phyloP scores from a whole-genome alignment of 2,329 filamentous ascomycete species.

The Neofusicoccum sp. region DNA sequence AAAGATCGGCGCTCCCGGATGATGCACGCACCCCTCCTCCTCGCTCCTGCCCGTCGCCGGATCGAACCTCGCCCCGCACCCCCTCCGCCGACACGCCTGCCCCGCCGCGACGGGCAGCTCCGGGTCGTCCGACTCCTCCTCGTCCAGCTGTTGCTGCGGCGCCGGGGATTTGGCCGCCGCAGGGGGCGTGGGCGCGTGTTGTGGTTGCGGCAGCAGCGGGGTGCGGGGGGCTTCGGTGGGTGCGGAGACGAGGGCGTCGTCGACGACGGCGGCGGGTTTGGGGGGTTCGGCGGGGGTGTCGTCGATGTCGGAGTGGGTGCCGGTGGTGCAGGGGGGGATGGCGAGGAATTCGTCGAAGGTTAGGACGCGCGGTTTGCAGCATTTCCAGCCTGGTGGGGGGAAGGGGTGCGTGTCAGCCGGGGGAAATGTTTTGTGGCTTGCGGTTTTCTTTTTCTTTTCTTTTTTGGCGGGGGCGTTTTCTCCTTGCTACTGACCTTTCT shows the following conservation, averaged over 20 bases:
- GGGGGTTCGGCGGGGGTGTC: constrained; percentile 56
- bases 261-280: constrained; percentile 32
- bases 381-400: constrained; percentile 80
- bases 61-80: constrained; percentile 58
- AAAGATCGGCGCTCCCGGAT: constrained; percentile 89
- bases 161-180: constrained; percentile 20
- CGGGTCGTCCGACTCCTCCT: constrained; percentile 56
- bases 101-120: constrained; percentile 79
- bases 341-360: constrained; percentile 97
- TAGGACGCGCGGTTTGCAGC: constrained; percentile 93
- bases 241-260: constrained; percentile 12
- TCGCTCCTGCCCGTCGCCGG: constrained; percentile 38
- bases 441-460: neutral
- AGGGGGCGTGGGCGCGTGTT: constrained; percentile 6
- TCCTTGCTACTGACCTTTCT: constrained; percentile 70
- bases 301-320: constrained; percentile 88
- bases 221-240: constrained; percentile 25
- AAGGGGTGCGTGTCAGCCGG: constrained; percentile 3
- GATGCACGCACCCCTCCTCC: constrained; percentile 77
- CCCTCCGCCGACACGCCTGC: constrained; percentile 72
- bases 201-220: constrained; percentile 23
- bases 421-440: neutral
- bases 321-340: constrained; percentile 88
- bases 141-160: constrained; percentile 53
- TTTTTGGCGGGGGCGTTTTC: neutral